phyloP scores from a whole-genome alignment of 2,329 filamentous ascomycete species.

The Polychaeton citri region DNA sequence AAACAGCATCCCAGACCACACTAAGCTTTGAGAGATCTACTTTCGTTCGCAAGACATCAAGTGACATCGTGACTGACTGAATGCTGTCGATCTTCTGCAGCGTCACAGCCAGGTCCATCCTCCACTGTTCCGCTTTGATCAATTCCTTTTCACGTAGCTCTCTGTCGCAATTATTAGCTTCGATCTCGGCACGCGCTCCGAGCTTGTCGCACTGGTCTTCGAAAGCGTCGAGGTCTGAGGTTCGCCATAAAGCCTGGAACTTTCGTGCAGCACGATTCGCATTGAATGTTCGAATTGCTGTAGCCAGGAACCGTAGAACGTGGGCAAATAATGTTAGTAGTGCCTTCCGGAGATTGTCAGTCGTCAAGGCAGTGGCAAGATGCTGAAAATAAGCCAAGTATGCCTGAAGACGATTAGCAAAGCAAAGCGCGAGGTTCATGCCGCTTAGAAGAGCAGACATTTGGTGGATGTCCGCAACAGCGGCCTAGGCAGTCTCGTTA shows the following conservation, averaged over 20 bases:
- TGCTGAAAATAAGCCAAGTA: slow-evolving; percentile 2
- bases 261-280: not conserved
- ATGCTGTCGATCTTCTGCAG: slow-evolving; percentile 3
- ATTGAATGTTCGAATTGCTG: slow-evolving; percentile 1
- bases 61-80: not conserved
- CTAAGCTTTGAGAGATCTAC: slow-evolving; percentile 4
- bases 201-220: slow-evolving; percentile 2
- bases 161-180: slow-evolving; percentile 4
- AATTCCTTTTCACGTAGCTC: not conserved
- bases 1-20: slow-evolving; percentile 8
- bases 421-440: slow-evolving; percentile 1
- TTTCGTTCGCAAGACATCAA: slow-evolving; percentile 1
- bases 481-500: slow-evolving; percentile 1
- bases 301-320: slow-evolving; percentile 2
- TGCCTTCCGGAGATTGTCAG: slow-evolving; percentile 1
- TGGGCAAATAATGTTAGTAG: slow-evolving; percentile 3
- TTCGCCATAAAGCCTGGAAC: slow-evolving; percentile 1
- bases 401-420: slow-evolving; percentile 3
- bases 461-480: not conserved
- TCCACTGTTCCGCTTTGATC: not conserved
- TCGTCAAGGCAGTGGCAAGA: not conserved
- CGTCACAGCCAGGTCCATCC: not conserved
- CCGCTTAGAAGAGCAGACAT: slow-evolving; percentile 1
- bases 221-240: slow-evolving; percentile 1
- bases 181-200: slow-evolving; percentile 1